phyloP scores from a whole-genome alignment of 73 alveolate species.

The Paramecium octaurelia region DNA sequence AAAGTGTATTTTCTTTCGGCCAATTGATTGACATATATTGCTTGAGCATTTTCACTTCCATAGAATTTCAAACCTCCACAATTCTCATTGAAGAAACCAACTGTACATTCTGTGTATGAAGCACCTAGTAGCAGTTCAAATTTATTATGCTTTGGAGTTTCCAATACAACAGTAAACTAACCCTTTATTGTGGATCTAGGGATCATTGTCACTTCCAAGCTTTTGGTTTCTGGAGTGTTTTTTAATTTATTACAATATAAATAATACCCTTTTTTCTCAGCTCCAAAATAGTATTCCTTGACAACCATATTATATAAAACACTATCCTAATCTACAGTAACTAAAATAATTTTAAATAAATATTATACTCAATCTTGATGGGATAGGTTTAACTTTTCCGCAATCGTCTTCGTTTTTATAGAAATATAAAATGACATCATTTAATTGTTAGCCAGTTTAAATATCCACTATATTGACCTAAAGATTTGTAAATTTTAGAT shows the following conservation, averaged over 20 bases:
- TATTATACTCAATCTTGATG: background rate
- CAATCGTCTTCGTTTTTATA: constrained; percentile 23
- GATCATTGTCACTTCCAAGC: background rate
- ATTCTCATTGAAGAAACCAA: constrained; percentile 21
- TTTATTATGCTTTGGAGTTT: constrained; percentile 16
- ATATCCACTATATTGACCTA: background rate
- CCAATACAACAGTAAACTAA: constrained; percentile 35
- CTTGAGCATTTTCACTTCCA: constrained; percentile 20
- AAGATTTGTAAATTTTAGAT: background rate
- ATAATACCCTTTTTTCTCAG: constrained; percentile 36
- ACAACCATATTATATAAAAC: background rate
- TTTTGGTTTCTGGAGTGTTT: background rate
- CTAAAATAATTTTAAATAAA: background rate
- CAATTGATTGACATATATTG: background rate
- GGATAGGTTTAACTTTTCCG: background rate
- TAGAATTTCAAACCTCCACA: constrained; percentile 23
- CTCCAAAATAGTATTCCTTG: constrained; percentile 25
- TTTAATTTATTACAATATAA: background rate
- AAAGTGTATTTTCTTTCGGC: constrained; percentile 29
- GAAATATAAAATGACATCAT: constrained; percentile 8
- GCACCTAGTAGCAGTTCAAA: constrained; percentile 19
- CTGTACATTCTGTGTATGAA: constrained; percentile 1
- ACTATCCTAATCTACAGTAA: background rate
- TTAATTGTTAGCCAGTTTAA: background rate
- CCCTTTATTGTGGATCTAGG: background rate